Percentiles rank a stretch among this genome's conserved stretches.
Evolutionary conservation across 306 rosid genomes (phyloP).

Genomic region (Rubus parviflorus): DNA sequence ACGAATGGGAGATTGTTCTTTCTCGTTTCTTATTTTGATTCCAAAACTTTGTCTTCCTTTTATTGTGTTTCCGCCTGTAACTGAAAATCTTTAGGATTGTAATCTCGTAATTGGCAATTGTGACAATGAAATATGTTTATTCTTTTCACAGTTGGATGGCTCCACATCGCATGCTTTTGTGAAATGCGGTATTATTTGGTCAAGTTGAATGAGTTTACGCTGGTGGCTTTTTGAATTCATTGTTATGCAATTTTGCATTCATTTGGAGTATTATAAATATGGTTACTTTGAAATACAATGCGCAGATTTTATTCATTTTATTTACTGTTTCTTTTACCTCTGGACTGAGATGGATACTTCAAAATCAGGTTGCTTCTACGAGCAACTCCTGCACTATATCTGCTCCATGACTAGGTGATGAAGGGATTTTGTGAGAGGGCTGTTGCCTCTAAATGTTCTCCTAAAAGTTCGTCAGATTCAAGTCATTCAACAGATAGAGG

Average conservation of each 20-base stretch:
- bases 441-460: constrained; percentile 53
- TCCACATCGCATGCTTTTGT: too few species aligned
- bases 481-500: constrained; percentile 49
- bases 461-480: constrained; percentile 52
- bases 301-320: not conserved
- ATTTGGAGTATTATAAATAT: not conserved
- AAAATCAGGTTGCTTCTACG: constrained; percentile 45
- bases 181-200: too few species aligned
- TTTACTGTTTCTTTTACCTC: not conserved
- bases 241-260: not conserved
- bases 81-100: not conserved
- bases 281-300: not conserved
- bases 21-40: not conserved
- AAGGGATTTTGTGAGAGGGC: constrained; percentile 60
- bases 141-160: too few species aligned
- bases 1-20: not conserved
- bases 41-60: not conserved
- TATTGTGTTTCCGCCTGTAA: not conserved
- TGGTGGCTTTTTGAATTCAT: not conserved
- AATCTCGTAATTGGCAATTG: not conserved
- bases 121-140: too few species aligned
- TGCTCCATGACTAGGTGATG: constrained; percentile 64
- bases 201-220: too few species aligned
- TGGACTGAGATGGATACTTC: constrained; percentile 7
- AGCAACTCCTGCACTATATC: constrained; percentile 34